These are phyloP conservation scores for Penicillium oxalicum DNA, from an alignment of 2,329 filamentous ascomycete genomes.

Conservation along the genomic window DNA sequence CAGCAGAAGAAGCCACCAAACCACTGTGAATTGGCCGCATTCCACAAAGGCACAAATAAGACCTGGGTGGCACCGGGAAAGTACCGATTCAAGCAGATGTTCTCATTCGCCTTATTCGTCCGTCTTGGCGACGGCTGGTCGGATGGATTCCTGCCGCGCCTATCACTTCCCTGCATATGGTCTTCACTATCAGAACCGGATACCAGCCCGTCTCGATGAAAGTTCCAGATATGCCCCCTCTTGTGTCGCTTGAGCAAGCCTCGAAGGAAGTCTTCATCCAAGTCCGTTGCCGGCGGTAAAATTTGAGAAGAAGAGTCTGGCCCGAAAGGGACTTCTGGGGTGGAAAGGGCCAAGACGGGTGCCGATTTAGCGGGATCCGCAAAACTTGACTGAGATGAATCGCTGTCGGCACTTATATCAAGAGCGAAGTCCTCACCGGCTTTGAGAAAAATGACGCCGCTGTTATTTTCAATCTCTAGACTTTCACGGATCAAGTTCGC, in stretches of 20 bases:
- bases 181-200: neutral
- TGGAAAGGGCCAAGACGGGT: neutral
- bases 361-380: neutral
- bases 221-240: neutral
- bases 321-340: neutral
- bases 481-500: conserved; percentile 18
- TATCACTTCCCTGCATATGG: neutral
- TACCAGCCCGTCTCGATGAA: neutral
- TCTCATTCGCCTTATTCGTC: neutral
- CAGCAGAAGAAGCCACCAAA: conserved; percentile 23
- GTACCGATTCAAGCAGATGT: neutral
- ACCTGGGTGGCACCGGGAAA: conserved; percentile 20
- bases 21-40: conserved; percentile 27
- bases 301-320: neutral
- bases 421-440: neutral
- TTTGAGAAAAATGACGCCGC: conserved; percentile 12
- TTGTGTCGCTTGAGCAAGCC: neutral
- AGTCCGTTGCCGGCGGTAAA: neutral
- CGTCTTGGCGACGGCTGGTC: neutral
- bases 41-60: conserved; percentile 29
- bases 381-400: neutral
- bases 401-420: neutral
- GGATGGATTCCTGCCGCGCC: neutral
- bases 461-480: conserved; percentile 9
- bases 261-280: neutral